Evolutionary conservation across 148 eudicot genomes (phyloP), one percentile per base, ranked within the genome.

Genomic region (Cornus controversa): DNA sequence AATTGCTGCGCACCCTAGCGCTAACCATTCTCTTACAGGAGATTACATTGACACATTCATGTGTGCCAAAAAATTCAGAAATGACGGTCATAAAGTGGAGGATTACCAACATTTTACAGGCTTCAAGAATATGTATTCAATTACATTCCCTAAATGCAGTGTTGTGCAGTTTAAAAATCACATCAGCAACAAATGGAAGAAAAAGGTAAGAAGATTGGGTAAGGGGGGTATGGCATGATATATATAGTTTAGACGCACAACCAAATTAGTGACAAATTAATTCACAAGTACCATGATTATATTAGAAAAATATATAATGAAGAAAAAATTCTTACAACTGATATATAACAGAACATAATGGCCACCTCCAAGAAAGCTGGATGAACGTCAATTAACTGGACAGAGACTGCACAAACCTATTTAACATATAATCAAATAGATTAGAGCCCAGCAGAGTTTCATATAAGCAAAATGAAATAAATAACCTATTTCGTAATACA

Each of bases 361-460:
- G 87, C 34, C 60, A 96, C 98, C 99, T 96, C 98, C 75, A 93
- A 84, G 79, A 90, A 78, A 72, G 91, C 78, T 34, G 99, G 93
- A 69, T 87, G 92, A 74, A 96, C 93, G n/a, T 93, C 99, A 79
- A 96, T 91, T 62, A 96, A 89, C 85, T 93, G 97, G 79, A 96
- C 99, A 81, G 93, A 93, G 77, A 97, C 96, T 24, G 94, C 87
- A 75, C 98, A 96, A 11, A 96, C 99, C 98, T 96, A 86, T 82
- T 77, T 79, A 67, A 66, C 40, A 81, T 65, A 83, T 31, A 31
- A 31, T 5, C 1, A 80, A 76, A 40, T 69, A 81, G 14, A 29
- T 69, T 78, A 64, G 67, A 71, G 31, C 29, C 34, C 50, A 13
- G 27, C 75, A 63, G 40, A 63, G 31, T 29, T 73, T 31, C 16